A percentile compares a stretch with the other conserved stretches of the same genome.
Conservation (phyloP, 768 basidiomycete species). For the Mycena olivaceomarginata region DNA sequence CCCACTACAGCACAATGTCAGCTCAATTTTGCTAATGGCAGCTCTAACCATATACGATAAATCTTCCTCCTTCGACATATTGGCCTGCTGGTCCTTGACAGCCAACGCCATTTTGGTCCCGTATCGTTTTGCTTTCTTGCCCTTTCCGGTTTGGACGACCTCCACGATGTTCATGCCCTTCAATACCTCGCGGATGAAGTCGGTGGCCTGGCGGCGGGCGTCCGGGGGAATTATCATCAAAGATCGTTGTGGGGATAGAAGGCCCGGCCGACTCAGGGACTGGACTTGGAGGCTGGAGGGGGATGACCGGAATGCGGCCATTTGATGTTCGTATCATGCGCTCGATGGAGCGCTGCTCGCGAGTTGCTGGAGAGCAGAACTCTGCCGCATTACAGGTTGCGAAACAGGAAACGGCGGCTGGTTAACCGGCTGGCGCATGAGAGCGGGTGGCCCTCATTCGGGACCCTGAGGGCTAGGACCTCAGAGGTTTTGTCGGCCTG, state of each 20-base stretch:
- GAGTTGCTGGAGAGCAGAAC: too few species aligned
- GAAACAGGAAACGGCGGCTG: too few species aligned
- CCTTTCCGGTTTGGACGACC: neutral
- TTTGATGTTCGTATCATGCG: too few species aligned
- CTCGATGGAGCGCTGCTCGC: too few species aligned
- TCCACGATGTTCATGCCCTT: neutral
- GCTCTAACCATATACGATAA: neutral
- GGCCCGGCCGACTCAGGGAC: too few species aligned
- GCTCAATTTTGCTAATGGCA: neutral
- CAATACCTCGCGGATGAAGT: neutral
- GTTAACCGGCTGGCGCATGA: too few species aligned
- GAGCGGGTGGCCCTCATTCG: too few species aligned
- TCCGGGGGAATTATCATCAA: neutral
- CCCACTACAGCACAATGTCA: neutral
- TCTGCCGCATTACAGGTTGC: too few species aligned
- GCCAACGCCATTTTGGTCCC: neutral
- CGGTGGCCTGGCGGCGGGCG: neutral
- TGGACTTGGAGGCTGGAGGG: too few species aligned
- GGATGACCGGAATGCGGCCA: too few species aligned
- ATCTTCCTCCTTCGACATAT: constrained; percentile 4
- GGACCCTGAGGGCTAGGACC: too few species aligned
- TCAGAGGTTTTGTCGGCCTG: neutral
- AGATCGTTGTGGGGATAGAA: too few species aligned
- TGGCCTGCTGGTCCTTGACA: neutral
- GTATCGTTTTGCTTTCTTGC: neutral